Base-by-base conservation (phyloP, 257 asterid species). In the Salvia splendens region DNA sequence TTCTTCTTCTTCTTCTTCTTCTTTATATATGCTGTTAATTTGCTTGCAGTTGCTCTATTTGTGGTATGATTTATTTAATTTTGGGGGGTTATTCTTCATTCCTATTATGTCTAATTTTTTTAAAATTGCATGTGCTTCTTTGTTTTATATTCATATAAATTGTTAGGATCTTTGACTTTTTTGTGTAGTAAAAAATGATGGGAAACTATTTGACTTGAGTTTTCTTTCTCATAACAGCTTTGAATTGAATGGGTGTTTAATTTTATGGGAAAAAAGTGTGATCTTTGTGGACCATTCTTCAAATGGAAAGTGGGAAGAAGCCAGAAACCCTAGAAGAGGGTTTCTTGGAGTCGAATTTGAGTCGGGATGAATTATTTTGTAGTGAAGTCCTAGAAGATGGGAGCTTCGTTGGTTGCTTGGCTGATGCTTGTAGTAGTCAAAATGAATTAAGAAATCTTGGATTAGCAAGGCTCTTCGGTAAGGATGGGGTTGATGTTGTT, bases 281-380 rank as follows among this genome's bases (percentile, higher is more conserved):
- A 73, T 71, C 83, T 86, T 80, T 76, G 50, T 5, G 72, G 42
- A 41, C 52, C 70, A 78, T 77, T 79, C 53, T 73, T 68, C 82
- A 45, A 71, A 82, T 82, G 89, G 85, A 82, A 15, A 72, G 62
- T 68, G 62, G 51, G 73, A 63, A 58, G 69, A 41, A 16, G 9
- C 40, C 77, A n/a, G 76, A 75, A 84, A 76, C 81, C 81, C 81
- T 77, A 75, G 76, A 64, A 59, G 74, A 56, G 60, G 83, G 67
- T 75, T 73, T 28, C 70, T 61, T 28, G 65, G 77, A 56, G 56
- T 68, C 70, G 12, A 71, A 70, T 49, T 35, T 35, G 67, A 57
- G 59, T 71, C 61, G 14, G 47, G 42, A 35, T 61, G 74, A 45
- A 30, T 72, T 36, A n/a, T 72, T 61, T 6, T 73, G 75, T 72